Conservation (phyloP, 495 filamentous ascomycete species). For the Podospora pseudocomata region DNA sequence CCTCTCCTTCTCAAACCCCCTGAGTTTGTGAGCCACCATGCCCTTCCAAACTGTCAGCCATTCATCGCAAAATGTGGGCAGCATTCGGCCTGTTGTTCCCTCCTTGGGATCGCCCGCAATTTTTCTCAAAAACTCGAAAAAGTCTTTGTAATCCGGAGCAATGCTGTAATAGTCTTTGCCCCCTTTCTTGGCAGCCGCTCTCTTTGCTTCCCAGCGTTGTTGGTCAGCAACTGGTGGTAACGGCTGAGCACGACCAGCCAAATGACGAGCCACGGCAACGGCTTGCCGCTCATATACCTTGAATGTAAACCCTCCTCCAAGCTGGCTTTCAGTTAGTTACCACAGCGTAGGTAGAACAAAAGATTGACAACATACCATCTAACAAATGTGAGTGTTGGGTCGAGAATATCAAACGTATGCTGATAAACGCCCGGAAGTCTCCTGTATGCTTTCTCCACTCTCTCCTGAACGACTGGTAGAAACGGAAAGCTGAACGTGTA, state of each 20-base stretch:
- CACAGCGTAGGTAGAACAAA: conserved; percentile 10
- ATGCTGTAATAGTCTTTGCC: conserved; percentile 39
- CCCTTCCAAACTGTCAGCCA: conserved; percentile 40
- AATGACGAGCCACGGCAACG: conserved; percentile 52
- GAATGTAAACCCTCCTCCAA: conserved; percentile 56
- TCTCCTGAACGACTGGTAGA: conserved; percentile 46
- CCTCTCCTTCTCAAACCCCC: conserved; percentile 29
- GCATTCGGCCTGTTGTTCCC: conserved; percentile 34
- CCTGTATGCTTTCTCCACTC: conserved; percentile 42
- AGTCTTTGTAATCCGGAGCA: conserved; percentile 32
- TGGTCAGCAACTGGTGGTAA: conserved; percentile 33
- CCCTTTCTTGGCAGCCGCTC: conserved; percentile 29
- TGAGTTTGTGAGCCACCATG: conserved; percentile 31
- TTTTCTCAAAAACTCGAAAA: conserved; percentile 32
- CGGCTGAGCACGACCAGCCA: conserved; percentile 45
- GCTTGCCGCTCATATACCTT: conserved; percentile 61
- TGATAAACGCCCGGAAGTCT: conserved; percentile 56
- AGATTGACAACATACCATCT: conserved; percentile 31
- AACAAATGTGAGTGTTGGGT: conserved; percentile 38
- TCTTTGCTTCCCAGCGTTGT: conserved; percentile 39
- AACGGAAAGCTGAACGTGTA: conserved; percentile 57
- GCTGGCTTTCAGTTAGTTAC: conserved; percentile 42
- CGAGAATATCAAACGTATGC: conserved; percentile 54
- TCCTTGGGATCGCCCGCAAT: conserved; percentile 33
- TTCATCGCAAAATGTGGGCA: conserved; percentile 39